Evolutionary conservation across 805 yeast genomes (phyloP).

Genomic region (Lipomyces mesembrius): DNA sequence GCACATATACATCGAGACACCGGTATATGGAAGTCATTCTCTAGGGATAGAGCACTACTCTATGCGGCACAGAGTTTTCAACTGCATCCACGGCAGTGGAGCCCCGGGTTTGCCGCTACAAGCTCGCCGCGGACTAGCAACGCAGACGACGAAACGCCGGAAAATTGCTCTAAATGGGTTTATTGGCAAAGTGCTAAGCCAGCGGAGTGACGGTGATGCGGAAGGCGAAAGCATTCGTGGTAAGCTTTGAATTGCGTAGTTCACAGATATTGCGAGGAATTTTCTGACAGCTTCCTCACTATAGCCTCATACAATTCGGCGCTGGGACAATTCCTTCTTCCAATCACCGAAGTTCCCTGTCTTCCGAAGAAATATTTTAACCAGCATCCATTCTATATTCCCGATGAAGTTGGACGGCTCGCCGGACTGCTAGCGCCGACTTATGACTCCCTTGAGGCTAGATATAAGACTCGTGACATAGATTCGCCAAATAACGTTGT

Average conservation of each 20-base stretch:
- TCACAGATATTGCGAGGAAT: background rate
- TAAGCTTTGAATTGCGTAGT: background rate
- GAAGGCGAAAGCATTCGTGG: slow-evolving; percentile 4
- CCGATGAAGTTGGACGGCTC: slow-evolving; percentile 20
- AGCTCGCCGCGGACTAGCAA: background rate
- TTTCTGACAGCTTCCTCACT: slow-evolving; percentile 1
- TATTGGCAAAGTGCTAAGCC: background rate
- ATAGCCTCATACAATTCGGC: slow-evolving; percentile 3
- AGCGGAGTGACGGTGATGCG: background rate
- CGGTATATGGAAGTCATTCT: background rate
- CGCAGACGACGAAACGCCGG: slow-evolving; percentile 1
- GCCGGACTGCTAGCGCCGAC: slow-evolving; percentile 15
- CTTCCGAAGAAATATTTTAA: slow-evolving; percentile 7
- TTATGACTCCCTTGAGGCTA: slow-evolving; percentile 5
- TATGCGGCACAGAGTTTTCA: slow-evolving; percentile 4
- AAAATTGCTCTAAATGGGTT: background rate
- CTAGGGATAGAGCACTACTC: background rate
- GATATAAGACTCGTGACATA: slow-evolving; percentile 9
- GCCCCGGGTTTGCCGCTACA: background rate
- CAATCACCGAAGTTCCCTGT: background rate
- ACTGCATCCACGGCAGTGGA: background rate
- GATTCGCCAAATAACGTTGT: slow-evolving; percentile 9
- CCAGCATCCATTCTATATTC: slow-evolving; percentile 21
- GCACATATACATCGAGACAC: background rate
- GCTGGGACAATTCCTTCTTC: slow-evolving; percentile 3